Conservation (phyloP, 2,329 filamentous ascomycete species). For the Diaporthe sp. region DNA sequence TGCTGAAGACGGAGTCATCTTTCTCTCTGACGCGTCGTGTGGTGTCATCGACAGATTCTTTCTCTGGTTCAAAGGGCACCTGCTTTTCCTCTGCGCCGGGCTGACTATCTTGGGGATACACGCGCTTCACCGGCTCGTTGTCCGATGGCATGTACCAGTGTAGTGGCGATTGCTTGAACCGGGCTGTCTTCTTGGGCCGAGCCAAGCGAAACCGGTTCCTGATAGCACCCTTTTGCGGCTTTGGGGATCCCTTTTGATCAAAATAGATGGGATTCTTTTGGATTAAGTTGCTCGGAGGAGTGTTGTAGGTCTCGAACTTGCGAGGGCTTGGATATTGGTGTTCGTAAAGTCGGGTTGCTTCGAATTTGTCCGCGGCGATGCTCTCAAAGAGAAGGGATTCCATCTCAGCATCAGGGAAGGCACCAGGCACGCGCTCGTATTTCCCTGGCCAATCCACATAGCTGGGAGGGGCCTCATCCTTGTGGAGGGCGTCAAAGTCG, state of each 20-base stretch:
- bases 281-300: constrained; percentile 34
- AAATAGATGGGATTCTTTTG: constrained; percentile 37
- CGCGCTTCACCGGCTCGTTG: constrained; percentile 36
- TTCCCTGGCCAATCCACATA: constrained; percentile 46
- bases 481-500: constrained; percentile 52
- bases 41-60: constrained; percentile 12
- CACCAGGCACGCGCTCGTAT: constrained; percentile 45
- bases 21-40: constrained; percentile 16
- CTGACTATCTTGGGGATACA: constrained; percentile 14
- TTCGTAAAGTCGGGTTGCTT: constrained; percentile 37
- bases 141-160: constrained; percentile 37
- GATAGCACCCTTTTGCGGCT: constrained; percentile 28
- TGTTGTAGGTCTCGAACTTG: constrained; percentile 39
- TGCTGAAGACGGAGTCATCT: constrained; percentile 8
- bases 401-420: constrained; percentile 44
- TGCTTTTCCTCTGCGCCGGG: background rate
- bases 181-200: constrained; percentile 25
- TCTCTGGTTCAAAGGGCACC: background rate
- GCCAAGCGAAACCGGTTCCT: background rate
- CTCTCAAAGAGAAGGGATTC: constrained; percentile 44
- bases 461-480: constrained; percentile 49
- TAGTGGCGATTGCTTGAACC: constrained; percentile 21
- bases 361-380: constrained; percentile 43
- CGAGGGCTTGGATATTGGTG: constrained; percentile 40
- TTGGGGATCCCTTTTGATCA: constrained; percentile 28